Evolutionary conservation across 257 asterid genomes (phyloP), one percentile per base, ranked within the genome.

Genomic region (Leptodermis oblonga): DNA sequence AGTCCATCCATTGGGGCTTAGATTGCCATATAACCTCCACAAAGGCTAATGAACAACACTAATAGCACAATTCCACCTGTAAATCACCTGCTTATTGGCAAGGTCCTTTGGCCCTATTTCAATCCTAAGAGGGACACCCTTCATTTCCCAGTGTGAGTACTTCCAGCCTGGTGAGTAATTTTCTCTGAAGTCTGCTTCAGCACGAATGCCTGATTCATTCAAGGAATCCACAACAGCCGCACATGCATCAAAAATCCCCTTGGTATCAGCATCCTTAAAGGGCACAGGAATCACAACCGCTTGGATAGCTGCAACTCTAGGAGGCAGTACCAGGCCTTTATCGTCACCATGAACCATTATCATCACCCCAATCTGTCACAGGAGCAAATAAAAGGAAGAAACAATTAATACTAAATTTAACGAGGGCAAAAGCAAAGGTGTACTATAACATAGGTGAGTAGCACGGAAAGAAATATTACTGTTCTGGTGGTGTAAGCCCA

Each of bases 91-190:
- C 61, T 85, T 88, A 60, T 90, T 90, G 1, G 89, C 95, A 45
- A 90, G 83, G 80, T 93, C 98, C 73, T 86, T 90, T 76, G 98
- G 98, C 39, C 98, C 98, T 70, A 93, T 93, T 81, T 93, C 98
- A 71, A 93, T 88, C 82, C 98, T 83, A 52, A 93, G 90, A 76
- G 98, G 98, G 63, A 90, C 96, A 31, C 98, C 98, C 78, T 93
- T 90, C 97, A 93, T 80, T 86, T 93, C 98, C 98, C 98, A 92
- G 53, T 92, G 83, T 59, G 97, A 93, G 73, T 93, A 93, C 81
- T 93, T 93, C 98, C 98, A 93, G 52, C 98, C 96, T 52, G 98
- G 98, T 0, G 98, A 93, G 78, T 93, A 90, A 62, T 93, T 93
- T 54, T 93, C 98, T 77, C 98, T 86, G 58, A 68, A 76, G 84